These are phyloP conservation scores for Rachicladosporium sp. DNA, from an alignment of 2,329 filamentous ascomycete species.

Conservation along the genomic window DNA sequence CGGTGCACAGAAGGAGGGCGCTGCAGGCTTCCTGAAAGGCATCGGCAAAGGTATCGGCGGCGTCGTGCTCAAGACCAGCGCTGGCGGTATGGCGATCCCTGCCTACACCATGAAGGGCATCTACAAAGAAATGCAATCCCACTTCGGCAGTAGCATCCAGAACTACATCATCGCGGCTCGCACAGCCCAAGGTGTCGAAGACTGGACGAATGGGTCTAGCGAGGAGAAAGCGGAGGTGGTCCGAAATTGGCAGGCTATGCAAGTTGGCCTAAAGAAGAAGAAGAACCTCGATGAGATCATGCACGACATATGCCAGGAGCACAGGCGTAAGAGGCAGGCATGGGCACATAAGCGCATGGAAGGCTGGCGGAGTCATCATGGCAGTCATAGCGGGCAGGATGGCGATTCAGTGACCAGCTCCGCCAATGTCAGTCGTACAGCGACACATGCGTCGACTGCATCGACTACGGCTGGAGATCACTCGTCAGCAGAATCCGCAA, in stretches of 20 bases:
- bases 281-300: constrained; percentile 44
- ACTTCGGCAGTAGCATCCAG: constrained; percentile 57
- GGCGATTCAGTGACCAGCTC: background rate
- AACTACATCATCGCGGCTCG: constrained; percentile 71
- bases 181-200: constrained; percentile 61
- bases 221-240: constrained; percentile 55
- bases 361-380: background rate
- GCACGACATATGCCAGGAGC: constrained; percentile 29
- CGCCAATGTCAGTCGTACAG: background rate
- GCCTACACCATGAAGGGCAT: constrained; percentile 70
- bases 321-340: constrained; percentile 19
- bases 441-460: background rate
- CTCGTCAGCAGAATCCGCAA: constrained; percentile 32
- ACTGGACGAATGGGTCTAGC: constrained; percentile 41
- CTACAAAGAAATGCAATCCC: constrained; percentile 58
- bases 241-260: constrained; percentile 49
- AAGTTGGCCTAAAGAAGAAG: constrained; percentile 47
- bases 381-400: background rate
- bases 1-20: constrained; percentile 51
- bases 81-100: constrained; percentile 44
- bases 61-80: constrained; percentile 59
- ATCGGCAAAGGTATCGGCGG: constrained; percentile 70
- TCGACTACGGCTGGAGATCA: background rate
- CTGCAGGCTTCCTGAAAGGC: constrained; percentile 59
- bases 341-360: background rate